These are phyloP conservation scores for Citrus unshiu DNA, from an alignment of 345 rosid genomes.

Conservation along the genomic window DNA sequence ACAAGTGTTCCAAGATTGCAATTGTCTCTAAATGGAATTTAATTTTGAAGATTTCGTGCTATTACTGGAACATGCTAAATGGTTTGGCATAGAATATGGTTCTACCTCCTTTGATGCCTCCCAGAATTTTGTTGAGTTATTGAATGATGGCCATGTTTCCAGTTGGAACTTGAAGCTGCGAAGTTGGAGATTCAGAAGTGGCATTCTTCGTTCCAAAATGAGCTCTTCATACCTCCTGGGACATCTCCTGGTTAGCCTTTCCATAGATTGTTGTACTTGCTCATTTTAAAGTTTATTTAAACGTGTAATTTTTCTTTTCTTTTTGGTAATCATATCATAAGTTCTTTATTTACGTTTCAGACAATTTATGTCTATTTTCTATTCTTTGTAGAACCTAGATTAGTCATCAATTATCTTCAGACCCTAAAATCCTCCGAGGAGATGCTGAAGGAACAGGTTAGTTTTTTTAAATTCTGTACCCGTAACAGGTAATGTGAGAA, in stretches of 20 bases:
- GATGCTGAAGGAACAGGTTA: slow-evolving; percentile 80
- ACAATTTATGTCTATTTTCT: slow-evolving; percentile 12
- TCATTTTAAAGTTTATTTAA: background rate
- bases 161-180: slow-evolving; percentile 78
- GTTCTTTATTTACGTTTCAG: background rate
- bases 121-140: background rate
- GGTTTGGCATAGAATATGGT: background rate
- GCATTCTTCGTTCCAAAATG: slow-evolving; percentile 80
- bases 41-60: background rate
- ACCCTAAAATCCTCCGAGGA: slow-evolving; percentile 80
- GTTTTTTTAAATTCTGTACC: slow-evolving; percentile 8
- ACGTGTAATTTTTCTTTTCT: background rate
- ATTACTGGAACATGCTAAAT: background rate
- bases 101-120: background rate
- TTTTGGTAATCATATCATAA: background rate
- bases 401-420: slow-evolving; percentile 70
- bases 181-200: slow-evolving; percentile 77
- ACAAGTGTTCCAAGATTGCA: background rate
- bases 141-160: slow-evolving; percentile 11
- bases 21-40: background rate
- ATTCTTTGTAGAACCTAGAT: slow-evolving; percentile 63
- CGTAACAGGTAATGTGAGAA: background rate
- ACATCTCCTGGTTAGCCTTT: slow-evolving; percentile 69
- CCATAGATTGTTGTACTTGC: slow-evolving; percentile 4
- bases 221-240: slow-evolving; percentile 61